Evolutionary conservation across 768 basidiomycete genomes (phyloP).

Genomic region (Calocera viscosa): DNA sequence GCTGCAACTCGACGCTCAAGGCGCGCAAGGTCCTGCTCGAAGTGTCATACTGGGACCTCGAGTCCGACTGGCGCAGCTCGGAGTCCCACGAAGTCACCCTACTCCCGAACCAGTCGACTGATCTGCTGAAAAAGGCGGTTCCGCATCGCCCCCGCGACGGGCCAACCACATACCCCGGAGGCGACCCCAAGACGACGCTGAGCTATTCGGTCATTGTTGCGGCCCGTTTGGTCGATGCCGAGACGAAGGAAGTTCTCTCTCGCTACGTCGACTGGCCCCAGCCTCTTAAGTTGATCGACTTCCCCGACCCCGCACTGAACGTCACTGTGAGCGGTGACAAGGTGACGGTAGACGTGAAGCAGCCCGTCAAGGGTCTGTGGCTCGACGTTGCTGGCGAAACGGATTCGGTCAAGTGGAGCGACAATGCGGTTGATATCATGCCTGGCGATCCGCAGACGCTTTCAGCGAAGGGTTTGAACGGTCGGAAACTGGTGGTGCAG

Average conservation of each 20-base stretch:
- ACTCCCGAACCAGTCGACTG: slow-evolving; percentile 32
- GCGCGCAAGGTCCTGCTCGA: slow-evolving; percentile 23
- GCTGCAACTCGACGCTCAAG: slow-evolving; percentile 28
- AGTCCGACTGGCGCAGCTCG: slow-evolving; percentile 19
- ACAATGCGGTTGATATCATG: slow-evolving; percentile 23
- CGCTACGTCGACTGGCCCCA: slow-evolving; percentile 26
- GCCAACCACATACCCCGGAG: slow-evolving; percentile 5
- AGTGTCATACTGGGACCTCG: slow-evolving; percentile 29
- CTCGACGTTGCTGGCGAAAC: slow-evolving; percentile 19
- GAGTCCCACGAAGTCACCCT: slow-evolving; percentile 24
- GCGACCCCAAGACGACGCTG: slow-evolving; percentile 14
- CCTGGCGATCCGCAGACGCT: slow-evolving; percentile 20
- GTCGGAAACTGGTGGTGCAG: slow-evolving; percentile 14
- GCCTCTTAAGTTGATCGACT: slow-evolving; percentile 25
- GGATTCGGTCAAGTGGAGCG: slow-evolving; percentile 23
- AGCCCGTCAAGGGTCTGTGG: slow-evolving; percentile 22
- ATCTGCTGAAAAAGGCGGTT: slow-evolving; percentile 27
- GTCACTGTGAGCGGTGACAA: slow-evolving; percentile 12
- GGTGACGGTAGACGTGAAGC: slow-evolving; percentile 15
- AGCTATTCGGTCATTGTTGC: slow-evolving; percentile 28
- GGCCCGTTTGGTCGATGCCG: slow-evolving; percentile 22
- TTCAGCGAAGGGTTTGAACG: slow-evolving; percentile 14
- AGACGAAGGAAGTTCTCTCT: slow-evolving; percentile 22
- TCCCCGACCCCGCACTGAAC: slow-evolving; percentile 23
- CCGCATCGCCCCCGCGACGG: slow-evolving; percentile 20